Evolutionary conservation across 257 asterid genomes (phyloP).

Genomic region (Rehmannia glutinosa): DNA sequence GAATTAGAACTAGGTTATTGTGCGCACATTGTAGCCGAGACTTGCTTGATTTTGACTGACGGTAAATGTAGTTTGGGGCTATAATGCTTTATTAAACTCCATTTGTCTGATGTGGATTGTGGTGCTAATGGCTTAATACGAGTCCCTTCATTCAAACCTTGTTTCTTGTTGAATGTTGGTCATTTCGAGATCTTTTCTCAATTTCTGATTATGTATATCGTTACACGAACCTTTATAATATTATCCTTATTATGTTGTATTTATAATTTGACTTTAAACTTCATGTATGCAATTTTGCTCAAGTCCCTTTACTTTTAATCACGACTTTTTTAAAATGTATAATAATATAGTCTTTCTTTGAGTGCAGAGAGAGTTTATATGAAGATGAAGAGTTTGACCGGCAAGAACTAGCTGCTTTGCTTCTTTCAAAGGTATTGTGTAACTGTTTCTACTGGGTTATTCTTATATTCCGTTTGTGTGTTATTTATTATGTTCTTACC

Average conservation of each 20-base stretch:
- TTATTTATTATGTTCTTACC: background rate
- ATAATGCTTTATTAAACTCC: background rate
- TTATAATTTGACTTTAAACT: background rate
- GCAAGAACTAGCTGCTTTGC: constrained; percentile 79
- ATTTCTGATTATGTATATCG: background rate
- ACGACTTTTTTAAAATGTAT: background rate
- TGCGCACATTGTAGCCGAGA: background rate
- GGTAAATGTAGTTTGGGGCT: background rate
- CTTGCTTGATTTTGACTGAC: background rate
- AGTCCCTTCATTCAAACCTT: background rate
- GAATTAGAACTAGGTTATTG: background rate
- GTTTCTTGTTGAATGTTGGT: background rate
- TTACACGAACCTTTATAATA: background rate
- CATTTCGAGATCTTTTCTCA: background rate
- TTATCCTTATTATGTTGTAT: background rate
- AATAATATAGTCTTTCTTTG: background rate
- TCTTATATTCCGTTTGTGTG: background rate
- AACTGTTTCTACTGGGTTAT: background rate
- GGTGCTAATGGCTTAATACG: background rate
- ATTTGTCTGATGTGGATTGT: background rate
- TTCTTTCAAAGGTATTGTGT: constrained; percentile 74
- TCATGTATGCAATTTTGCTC: too few relatives aligned
- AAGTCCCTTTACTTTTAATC: too few relatives aligned
- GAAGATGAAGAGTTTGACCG: constrained; percentile 82
- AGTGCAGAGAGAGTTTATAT: constrained; percentile 64